Percentiles rank a stretch among this genome's conserved stretches.
These are phyloP conservation scores for Fusarium sp. DNA, from an alignment of 2,329 filamentous ascomycete species.

Conservation along the genomic window DNA sequence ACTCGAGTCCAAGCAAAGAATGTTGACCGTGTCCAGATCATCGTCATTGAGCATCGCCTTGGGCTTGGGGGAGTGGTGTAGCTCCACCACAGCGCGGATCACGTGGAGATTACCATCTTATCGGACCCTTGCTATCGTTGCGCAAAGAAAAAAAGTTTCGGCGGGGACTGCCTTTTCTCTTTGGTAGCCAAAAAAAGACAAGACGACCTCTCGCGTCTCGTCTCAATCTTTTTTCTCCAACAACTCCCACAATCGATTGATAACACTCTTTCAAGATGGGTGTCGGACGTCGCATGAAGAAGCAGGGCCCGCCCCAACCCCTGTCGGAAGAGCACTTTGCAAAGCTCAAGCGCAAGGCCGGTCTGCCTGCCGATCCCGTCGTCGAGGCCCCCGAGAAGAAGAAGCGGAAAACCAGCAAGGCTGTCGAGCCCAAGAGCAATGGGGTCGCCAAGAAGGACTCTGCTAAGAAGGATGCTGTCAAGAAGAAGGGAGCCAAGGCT, in stretches of 20 bases:
- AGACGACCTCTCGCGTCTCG: conserved; percentile 22
- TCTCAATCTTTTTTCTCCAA: conserved; percentile 23
- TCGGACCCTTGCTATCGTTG: conserved; percentile 44
- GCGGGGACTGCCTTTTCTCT: conserved; percentile 48
- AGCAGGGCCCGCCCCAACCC: conserved; percentile 88
- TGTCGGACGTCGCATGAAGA: conserved; percentile 91
- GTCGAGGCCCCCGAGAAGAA: conserved; percentile 75
- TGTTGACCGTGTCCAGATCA: conserved; percentile 8
- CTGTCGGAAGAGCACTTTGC: conserved; percentile 84
- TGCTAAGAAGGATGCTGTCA: conserved; percentile 47
- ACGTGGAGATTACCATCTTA: conserved; percentile 46
- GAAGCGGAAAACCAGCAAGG: conserved; percentile 52
- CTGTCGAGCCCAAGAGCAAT: conserved; percentile 47
- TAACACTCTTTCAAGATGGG: conserved; percentile 72
- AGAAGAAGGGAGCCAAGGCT: conserved; percentile 50
- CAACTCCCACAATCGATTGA: conserved; percentile 14
- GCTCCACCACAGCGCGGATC: conserved; percentile 34
- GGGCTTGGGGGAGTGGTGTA: conserved; percentile 7
- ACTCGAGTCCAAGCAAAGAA: neutral
- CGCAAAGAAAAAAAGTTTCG: conserved; percentile 55
- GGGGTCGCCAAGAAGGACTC: conserved; percentile 44
- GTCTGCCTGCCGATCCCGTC: conserved; percentile 71
- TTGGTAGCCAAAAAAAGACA: conserved; percentile 33
- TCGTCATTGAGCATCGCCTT: conserved; percentile 37
- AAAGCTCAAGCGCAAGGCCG: conserved; percentile 87